Base-by-base conservation (phyloP, 1,284 basidiomycete genomes). In the Takashimella tepidaria region DNA sequence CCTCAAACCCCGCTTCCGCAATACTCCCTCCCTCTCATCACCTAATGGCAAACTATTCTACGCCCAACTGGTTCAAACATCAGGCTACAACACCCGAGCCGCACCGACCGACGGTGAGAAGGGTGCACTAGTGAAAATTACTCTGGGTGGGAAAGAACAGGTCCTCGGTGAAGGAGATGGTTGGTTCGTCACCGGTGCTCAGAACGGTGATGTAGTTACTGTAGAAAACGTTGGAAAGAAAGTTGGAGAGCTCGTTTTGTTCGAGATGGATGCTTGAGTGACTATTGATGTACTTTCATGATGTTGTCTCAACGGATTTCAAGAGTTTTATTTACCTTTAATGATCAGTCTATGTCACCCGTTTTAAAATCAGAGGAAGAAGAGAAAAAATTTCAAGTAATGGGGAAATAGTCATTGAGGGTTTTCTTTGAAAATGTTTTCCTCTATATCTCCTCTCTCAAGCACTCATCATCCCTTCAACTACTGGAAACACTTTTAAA, bases 191-290 rank as follows among this genome's bases (percentile, higher is more conserved):
- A 66, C 69, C 47, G 80, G 80, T 27, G 80, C 78, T 0, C 75
- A 75, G 20, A 77, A 79, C 21, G 65, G 85, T 27, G 76, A 77
- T 27, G 75, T 83, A 20, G 12, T 78, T 20, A 54, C 45, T 43
- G 51, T 78, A 24, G 79, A 83, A 70, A 89, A 87, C 62, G 72
- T 78, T 2, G 84, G 85, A 0, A 80, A 82, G 52, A 73, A 68
- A 24, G 73, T 79, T 26, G 85, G 82, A 1, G 88, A 90, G 73
- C 76, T 88, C 23, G 67, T 90, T 47, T 68, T 89, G 13, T 90
- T 89, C 63, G 87, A 90, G 66, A 70, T 88, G 57, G 84, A 73
- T 53, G 63, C 57, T 10, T 63, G 59, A 37, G 31, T 8, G 31
- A n/a, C n/a, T n/a, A n/a, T n/a, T n/a, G n/a, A n/a, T n/a, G n/a